These are phyloP conservation scores for Phyllosticta citrichinensis DNA, from an alignment of 2,329 filamentous ascomycete species.

Conservation along the genomic window DNA sequence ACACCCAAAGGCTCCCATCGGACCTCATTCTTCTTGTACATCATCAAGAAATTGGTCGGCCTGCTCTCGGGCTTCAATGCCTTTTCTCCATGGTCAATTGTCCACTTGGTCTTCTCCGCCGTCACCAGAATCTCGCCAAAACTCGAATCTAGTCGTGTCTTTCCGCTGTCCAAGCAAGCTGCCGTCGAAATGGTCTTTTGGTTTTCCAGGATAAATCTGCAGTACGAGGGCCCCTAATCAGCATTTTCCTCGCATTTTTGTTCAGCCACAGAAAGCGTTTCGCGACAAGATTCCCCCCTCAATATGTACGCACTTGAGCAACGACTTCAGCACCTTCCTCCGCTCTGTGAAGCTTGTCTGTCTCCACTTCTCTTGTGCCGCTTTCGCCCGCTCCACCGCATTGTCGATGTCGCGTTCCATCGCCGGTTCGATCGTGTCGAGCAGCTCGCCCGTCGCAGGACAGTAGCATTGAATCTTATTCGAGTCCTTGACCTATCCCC, in stretches of 20 bases:
- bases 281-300: background rate
- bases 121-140: constrained; percentile 94
- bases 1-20: constrained; percentile 88
- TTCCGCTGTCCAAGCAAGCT: constrained; percentile 86
- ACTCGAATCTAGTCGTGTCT: constrained; percentile 89
- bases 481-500: constrained; percentile 45
- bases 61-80: constrained; percentile 61
- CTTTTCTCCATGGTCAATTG: constrained; percentile 77
- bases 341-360: constrained; percentile 68
- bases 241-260: background rate
- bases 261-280: background rate
- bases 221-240: background rate
- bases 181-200: constrained; percentile 77
- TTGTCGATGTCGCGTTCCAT: constrained; percentile 70
- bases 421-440: constrained; percentile 69
- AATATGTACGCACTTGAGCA: constrained; percentile 50
- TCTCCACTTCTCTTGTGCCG: constrained; percentile 69
- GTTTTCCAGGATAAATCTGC: constrained; percentile 68
- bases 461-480: constrained; percentile 73
- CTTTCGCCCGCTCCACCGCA: constrained; percentile 60
- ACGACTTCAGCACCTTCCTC: constrained; percentile 65
- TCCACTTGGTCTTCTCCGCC: constrained; percentile 90
- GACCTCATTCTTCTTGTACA: constrained; percentile 88
- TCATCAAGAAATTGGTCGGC: constrained; percentile 86
- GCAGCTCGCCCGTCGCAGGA: constrained; percentile 76